Percentiles rank a stretch among this genome's conserved stretches.
These are phyloP conservation scores for Cutaneotrichosporon daszewskae DNA, from an alignment of 1,284 basidiomycete genomes.

Conservation along the genomic window DNA sequence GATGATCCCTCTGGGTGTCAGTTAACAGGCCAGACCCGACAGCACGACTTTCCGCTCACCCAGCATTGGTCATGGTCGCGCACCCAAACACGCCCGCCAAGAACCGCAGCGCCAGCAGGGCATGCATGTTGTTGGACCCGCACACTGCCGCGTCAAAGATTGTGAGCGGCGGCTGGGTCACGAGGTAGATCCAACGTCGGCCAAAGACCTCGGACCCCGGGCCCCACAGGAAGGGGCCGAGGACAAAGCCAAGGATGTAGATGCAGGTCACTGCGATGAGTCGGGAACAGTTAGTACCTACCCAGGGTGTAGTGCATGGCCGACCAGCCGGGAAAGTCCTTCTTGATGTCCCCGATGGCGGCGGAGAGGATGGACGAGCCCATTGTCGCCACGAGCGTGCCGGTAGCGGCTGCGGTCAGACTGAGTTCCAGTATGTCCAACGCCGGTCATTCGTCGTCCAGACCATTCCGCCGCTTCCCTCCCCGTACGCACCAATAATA, in stretches of 20 bases:
- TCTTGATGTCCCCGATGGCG: slow-evolving; percentile 17
- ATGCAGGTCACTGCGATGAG: slow-evolving; percentile 6
- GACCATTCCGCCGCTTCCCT: too few relatives aligned
- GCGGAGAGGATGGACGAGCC: slow-evolving; percentile 24
- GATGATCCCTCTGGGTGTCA: slow-evolving; percentile 48
- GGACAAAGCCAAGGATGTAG: slow-evolving; percentile 13
- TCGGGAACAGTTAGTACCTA: too few relatives aligned
- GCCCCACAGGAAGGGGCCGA: slow-evolving; percentile 28
- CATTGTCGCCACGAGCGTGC: slow-evolving; percentile 22
- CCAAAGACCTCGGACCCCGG: slow-evolving; percentile 35
- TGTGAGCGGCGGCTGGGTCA: slow-evolving; percentile 44
- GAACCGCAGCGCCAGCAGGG: slow-evolving; percentile 49
- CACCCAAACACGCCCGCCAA: slow-evolving; percentile 47
- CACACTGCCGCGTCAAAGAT: slow-evolving; percentile 48
- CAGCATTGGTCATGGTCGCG: slow-evolving; percentile 48
- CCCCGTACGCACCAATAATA: too few relatives aligned
- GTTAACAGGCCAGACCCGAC: too few relatives aligned
- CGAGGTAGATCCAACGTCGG: slow-evolving; percentile 40
- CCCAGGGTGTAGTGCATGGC: slow-evolving; percentile 22
- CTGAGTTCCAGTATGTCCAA: too few relatives aligned
- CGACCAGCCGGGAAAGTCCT: slow-evolving; percentile 19
- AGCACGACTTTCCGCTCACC: too few relatives aligned
- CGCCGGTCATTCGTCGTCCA: too few relatives aligned
- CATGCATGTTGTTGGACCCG: slow-evolving; percentile 42
- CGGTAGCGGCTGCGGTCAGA: slow-evolving; percentile 20